phyloP scores from a whole-genome alignment of 2,329 filamentous ascomycete species.

The Drechmeria coniospora region DNA sequence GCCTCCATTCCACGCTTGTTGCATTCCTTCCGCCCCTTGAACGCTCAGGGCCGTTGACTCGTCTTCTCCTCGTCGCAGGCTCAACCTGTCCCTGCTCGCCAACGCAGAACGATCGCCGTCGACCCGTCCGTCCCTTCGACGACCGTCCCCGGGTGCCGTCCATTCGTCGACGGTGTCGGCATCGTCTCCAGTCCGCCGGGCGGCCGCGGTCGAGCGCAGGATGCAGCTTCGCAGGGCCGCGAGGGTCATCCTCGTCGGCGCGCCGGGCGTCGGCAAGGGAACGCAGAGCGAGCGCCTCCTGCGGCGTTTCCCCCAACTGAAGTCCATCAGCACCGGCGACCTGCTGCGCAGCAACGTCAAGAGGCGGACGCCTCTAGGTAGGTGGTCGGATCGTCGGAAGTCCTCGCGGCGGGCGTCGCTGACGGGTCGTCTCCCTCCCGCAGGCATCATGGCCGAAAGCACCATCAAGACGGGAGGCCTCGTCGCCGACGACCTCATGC shows the following conservation, averaged over 20 bases:
- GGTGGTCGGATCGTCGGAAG: not conserved
- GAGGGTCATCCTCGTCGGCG: slow-evolving; percentile 85
- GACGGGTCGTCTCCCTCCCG: no score
- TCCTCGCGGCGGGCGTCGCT: no score
- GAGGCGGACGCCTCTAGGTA: slow-evolving; percentile 71
- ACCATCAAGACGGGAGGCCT: slow-evolving; percentile 78
- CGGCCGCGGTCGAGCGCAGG: slow-evolving; percentile 4
- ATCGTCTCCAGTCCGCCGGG: not conserved
- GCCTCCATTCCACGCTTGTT: no score
- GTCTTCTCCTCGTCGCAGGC: no score
- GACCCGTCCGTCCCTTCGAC: no score
- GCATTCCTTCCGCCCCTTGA: no score
- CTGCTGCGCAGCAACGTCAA: slow-evolving; percentile 86
- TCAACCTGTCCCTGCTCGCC: no score
- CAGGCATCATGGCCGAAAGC: slow-evolving; percentile 79
- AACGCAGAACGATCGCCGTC: no score
- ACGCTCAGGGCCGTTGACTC: no score
- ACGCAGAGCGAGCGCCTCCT: slow-evolving; percentile 88
- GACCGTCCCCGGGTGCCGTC: no score
- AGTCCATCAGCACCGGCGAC: slow-evolving; percentile 87
- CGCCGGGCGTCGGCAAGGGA: slow-evolving; percentile 93
- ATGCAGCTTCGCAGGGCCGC: slow-evolving; percentile 68
- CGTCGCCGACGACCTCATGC: slow-evolving; percentile 83
- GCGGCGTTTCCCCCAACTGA: slow-evolving; percentile 71
- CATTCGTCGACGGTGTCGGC: no score